phyloP scores from a whole-genome alignment of 2,329 filamentous ascomycete genomes.

The Colletotrichum echinochloae region DNA sequence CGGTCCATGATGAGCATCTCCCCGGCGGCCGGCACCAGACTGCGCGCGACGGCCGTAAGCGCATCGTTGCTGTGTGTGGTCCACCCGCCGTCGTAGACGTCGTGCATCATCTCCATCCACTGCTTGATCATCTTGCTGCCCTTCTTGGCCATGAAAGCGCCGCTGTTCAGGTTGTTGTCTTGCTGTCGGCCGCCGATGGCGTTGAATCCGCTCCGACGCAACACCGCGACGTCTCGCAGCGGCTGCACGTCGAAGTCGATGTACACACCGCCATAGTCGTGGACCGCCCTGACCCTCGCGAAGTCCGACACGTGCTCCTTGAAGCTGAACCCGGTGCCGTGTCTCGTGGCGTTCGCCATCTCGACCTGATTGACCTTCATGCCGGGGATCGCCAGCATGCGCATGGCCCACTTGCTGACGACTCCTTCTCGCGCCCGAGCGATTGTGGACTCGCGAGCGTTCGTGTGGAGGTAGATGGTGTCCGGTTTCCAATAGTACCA shows the following conservation, averaged over 20 bases:
- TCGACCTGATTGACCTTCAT: conserved; percentile 38
- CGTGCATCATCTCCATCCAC: conserved; percentile 45
- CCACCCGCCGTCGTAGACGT: conserved; percentile 46
- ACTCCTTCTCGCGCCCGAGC: conserved; percentile 29
- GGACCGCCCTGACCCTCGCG: conserved; percentile 36
- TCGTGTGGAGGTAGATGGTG: conserved; percentile 47
- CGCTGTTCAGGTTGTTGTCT: conserved; percentile 42
- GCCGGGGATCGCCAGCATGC: conserved; percentile 43
- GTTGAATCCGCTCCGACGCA: conserved; percentile 38
- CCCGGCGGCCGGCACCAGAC: conserved; percentile 53
- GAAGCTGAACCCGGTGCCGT: not conserved
- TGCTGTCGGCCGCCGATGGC: conserved; percentile 41
- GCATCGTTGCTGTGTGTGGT: conserved; percentile 46
- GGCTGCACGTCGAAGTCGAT: conserved; percentile 44
- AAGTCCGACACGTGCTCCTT: conserved; percentile 36
- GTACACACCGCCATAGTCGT: conserved; percentile 45
- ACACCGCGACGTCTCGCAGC: conserved; percentile 14
- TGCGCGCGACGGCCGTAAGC: conserved; percentile 55
- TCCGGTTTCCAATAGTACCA: conserved; percentile 43
- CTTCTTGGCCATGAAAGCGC: conserved; percentile 44
- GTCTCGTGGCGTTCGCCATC: not conserved
- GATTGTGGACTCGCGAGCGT: conserved; percentile 39
- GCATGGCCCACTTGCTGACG: conserved; percentile 44
- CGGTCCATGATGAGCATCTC: conserved; percentile 45
- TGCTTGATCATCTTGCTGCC: conserved; percentile 38